Conservation (phyloP, 1,284 basidiomycete species). For the Entoloma clypeatum region DNA sequence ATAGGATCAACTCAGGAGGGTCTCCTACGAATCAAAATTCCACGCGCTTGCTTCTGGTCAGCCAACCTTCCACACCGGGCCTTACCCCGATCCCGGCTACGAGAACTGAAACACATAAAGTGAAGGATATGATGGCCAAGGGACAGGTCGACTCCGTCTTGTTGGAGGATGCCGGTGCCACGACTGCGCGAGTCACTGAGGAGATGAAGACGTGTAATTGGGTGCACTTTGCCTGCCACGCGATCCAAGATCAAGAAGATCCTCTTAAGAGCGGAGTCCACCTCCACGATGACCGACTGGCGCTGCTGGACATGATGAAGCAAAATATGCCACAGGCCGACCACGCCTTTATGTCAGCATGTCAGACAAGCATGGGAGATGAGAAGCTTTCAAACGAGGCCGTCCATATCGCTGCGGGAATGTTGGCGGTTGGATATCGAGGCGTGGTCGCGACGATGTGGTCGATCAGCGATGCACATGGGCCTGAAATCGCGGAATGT, state of each 20-base stretch:
- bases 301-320: conserved; percentile 14
- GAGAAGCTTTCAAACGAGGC: conserved; percentile 23
- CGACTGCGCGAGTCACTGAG: background rate
- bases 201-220: too few species aligned
- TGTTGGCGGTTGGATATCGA: conserved; percentile 24
- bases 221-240: conserved; percentile 20
- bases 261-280: conserved; percentile 12
- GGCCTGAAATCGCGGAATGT: conserved; percentile 5
- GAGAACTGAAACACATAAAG: background rate
- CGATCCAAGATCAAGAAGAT: conserved; percentile 6
- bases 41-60: too few species aligned
- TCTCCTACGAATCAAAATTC: background rate
- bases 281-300: conserved; percentile 8
- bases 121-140: too few species aligned
- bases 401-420: conserved; percentile 26
- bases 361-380: too few species aligned
- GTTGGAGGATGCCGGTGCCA: background rate
- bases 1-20: background rate
- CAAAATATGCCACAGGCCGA: conserved; percentile 11
- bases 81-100: background rate
- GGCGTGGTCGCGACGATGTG: conserved; percentile 28
- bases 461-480: too few species aligned
- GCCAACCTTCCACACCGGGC: too few species aligned
- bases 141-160: background rate
- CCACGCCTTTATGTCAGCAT: conserved; percentile 28